Base-by-base conservation (phyloP, 805 yeast genomes). In the Candida tammaniensis region DNA sequence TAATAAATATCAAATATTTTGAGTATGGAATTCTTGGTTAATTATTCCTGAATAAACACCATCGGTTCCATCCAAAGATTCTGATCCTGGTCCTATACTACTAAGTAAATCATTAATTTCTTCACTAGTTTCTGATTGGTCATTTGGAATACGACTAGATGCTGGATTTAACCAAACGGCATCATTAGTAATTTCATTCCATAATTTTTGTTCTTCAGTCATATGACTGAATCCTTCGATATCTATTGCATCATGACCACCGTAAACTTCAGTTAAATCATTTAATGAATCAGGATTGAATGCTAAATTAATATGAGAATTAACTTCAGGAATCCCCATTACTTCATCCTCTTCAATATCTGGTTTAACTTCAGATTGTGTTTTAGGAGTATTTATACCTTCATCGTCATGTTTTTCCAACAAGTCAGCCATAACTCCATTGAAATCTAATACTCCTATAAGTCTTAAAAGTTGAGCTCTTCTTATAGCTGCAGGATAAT, bases 181-280 rank as follows among this genome's bases (percentile, higher is more conserved):
- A 48, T 82, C 86, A 48, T 74, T 75, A 0, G 88, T 78, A 36
- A 84, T 80, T 43, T 83, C 89, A 49, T 76, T 80, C 94, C 94
- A 84, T 20, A 84, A 58, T 40, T 80, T 54, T 36, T 66, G 73
- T 38, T 68, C 73, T 30, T 65, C 72, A 24, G 59, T 65, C 18
- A 63, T 41, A 38, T 61, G 60, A 0, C 70, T 62, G 24, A 65
- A 51, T 5, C 71, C 72, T 42, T 67, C 73, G 17, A 66, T 64
- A 4, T 70, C 71, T 3, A 62, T 60, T 37, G 62, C 52, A 38
- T 64, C 72, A 7, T 60, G 44, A 33, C 57, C 59, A 10, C 55
- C 48, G 42, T 57, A 64, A n/a, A 62, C 51, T 27, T 59, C 62
- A 5, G 59, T 58, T 7, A 43, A 36, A 6, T 35, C 44, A 15